Evolutionary conservation across 192 early-diverging fungal species (phyloP).

Genomic region (Linnemannia elongata): DNA sequence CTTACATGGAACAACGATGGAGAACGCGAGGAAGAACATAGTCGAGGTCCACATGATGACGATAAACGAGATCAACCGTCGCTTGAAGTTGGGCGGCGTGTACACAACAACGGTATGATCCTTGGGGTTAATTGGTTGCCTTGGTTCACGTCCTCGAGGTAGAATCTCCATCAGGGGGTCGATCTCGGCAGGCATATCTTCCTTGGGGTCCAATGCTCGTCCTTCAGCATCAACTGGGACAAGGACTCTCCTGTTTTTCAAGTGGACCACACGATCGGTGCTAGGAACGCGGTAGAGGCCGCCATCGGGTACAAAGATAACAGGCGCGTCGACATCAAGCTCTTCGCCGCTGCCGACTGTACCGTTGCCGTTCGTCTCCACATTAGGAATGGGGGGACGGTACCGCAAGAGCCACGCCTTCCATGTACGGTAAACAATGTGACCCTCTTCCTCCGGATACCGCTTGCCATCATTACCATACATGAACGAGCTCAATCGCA

Average conservation of each 20-base stretch:
- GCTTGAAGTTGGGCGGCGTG: conserved; percentile 79
- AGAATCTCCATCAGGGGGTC: conserved; percentile 57
- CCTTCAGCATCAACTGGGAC: conserved; percentile 78
- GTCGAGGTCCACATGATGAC: conserved; percentile 70
- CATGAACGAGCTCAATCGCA: conserved; percentile 89
- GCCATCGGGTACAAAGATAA: conserved; percentile 73
- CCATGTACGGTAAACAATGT: conserved; percentile 65
- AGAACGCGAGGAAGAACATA: conserved; percentile 61
- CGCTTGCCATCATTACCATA: conserved; percentile 70
- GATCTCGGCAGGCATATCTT: conserved; percentile 73
- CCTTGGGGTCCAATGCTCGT: conserved; percentile 66
- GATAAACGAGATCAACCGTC: conserved; percentile 68
- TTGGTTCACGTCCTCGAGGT: conserved; percentile 32
- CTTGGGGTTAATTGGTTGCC: conserved; percentile 65
- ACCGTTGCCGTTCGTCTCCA: conserved; percentile 45
- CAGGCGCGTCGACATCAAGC: conserved; percentile 54
- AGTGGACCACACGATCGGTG: conserved; percentile 85
- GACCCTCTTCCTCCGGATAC: conserved; percentile 80
- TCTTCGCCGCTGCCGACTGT: conserved; percentile 59
- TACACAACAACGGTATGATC: conserved; percentile 85
- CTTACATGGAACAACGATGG: conserved; percentile 63
- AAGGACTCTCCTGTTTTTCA: conserved; percentile 84
- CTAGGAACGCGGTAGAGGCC: conserved; percentile 87
- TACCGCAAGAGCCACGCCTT: conserved; percentile 66
- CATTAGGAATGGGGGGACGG: conserved; percentile 67